These are phyloP conservation scores for Rubus idaeus DNA, from an alignment of 306 rosid genomes.

Conservation along the genomic window DNA sequence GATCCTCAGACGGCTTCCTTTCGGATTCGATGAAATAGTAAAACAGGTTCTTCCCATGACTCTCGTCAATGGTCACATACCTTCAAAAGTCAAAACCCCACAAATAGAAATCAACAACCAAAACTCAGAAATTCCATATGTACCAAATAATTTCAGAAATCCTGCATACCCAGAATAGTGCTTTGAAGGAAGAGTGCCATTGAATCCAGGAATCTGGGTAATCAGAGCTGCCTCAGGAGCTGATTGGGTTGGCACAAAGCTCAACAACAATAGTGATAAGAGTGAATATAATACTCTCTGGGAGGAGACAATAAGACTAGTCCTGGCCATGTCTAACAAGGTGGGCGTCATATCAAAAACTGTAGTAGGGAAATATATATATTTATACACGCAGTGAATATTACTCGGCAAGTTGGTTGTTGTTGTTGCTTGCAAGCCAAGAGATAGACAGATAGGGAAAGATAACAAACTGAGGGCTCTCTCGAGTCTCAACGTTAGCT, in stretches of 20 bases:
- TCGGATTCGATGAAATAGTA: constrained; percentile 82
- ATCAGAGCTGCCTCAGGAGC: constrained; percentile 41
- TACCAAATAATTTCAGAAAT: background rate
- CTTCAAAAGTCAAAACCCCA: constrained; percentile 34
- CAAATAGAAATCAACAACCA: background rate
- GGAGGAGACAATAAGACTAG: background rate
- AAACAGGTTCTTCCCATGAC: constrained; percentile 68
- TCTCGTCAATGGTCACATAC: constrained; percentile 42
- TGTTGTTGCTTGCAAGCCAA: constrained; percentile 25
- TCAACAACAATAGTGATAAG: constrained; percentile 1
- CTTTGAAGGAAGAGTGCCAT: constrained; percentile 42
- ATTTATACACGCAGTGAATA: background rate
- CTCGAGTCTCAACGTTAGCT: background rate
- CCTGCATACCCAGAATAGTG: constrained; percentile 48
- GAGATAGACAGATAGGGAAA: background rate
- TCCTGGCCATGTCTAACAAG: constrained; percentile 23
- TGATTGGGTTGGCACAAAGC: constrained; percentile 29
- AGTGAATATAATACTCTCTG: background rate
- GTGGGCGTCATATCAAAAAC: background rate
- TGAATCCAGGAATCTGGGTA: constrained; percentile 47
- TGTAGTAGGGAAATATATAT: background rate
- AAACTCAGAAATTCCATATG: background rate
- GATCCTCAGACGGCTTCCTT: constrained; percentile 73
- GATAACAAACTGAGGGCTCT: background rate
- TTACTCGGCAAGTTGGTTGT: constrained; percentile 4